phyloP scores from a whole-genome alignment of 495 filamentous ascomycete species.

The Cairneyella variabilis region DNA sequence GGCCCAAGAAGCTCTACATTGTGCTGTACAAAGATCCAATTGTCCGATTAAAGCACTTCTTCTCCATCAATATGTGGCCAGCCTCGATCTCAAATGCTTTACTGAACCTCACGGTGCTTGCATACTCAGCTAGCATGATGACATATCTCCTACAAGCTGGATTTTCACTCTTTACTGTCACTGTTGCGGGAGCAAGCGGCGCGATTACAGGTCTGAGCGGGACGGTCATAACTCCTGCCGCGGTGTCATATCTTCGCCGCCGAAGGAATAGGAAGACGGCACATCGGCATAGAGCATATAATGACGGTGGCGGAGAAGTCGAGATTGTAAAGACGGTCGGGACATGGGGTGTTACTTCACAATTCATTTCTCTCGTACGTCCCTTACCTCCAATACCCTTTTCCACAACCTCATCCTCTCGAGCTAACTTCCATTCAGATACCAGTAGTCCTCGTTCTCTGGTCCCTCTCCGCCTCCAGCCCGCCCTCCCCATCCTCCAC shows the following conservation, averaged over 20 bases:
- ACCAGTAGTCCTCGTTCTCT: slow-evolving; percentile 34
- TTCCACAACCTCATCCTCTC: too few species aligned
- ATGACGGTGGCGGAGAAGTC: slow-evolving; percentile 22
- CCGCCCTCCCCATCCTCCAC: not conserved
- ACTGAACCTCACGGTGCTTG: slow-evolving; percentile 55
- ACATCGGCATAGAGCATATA: slow-evolving; percentile 2
- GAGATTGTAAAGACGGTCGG: slow-evolving; percentile 30
- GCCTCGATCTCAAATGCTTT: slow-evolving; percentile 51
- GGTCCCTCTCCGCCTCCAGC: slow-evolving; percentile 25
- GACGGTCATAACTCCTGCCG: slow-evolving; percentile 33
- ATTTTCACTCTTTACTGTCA: slow-evolving; percentile 47
- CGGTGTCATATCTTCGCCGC: slow-evolving; percentile 28
- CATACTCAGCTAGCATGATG: slow-evolving; percentile 54
- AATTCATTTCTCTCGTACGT: slow-evolving; percentile 33
- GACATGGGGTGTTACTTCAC: slow-evolving; percentile 36
- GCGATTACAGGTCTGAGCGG: slow-evolving; percentile 46
- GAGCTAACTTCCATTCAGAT: slow-evolving; percentile 26
- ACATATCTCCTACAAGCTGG: slow-evolving; percentile 54
- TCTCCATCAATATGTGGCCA: slow-evolving; percentile 39
- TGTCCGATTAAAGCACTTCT: slow-evolving; percentile 27
- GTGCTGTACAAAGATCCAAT: slow-evolving; percentile 31
- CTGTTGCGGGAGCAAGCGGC: slow-evolving; percentile 47
- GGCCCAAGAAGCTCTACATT: slow-evolving; percentile 24
- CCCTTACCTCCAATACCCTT: not conserved
- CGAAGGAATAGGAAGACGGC: slow-evolving; percentile 23